Percentiles rank a stretch among this genome's conserved stretches.
phyloP scores from a whole-genome alignment of 2,329 filamentous ascomycete species.

The Fonsecaea erecta region DNA sequence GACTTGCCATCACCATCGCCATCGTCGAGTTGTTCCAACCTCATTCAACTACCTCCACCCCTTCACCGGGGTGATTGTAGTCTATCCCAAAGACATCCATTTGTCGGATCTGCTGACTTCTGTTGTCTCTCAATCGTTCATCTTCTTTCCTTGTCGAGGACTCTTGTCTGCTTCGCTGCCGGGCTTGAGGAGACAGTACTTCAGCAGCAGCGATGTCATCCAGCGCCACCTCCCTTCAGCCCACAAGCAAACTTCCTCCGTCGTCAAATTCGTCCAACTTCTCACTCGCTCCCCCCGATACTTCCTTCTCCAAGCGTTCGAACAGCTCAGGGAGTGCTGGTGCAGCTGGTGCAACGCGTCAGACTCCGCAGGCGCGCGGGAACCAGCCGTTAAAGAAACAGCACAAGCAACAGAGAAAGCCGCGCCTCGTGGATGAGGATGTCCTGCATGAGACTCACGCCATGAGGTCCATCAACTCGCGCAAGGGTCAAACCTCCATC shows the following conservation, averaged over 20 bases:
- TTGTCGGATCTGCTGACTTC: neutral
- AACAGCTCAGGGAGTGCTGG: constrained; percentile 49
- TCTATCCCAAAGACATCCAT: constrained; percentile 2
- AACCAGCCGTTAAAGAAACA: constrained; percentile 77
- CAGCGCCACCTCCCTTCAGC: constrained; percentile 31
- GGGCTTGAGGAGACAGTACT: constrained; percentile 32
- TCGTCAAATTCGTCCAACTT: constrained; percentile 30
- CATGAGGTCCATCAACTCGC: constrained; percentile 68
- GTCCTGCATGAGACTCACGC: constrained; percentile 76
- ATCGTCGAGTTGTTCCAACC: constrained; percentile 5
- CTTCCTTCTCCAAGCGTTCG: constrained; percentile 43
- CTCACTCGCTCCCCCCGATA: constrained; percentile 27
- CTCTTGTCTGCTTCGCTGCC: constrained; percentile 32
- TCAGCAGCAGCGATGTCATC: constrained; percentile 34
- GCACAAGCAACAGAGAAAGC: constrained; percentile 79
- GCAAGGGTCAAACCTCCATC: constrained; percentile 94
- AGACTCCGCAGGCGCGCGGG: constrained; percentile 61
- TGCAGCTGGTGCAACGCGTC: constrained; percentile 46
- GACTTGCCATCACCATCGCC: constrained; percentile 12
- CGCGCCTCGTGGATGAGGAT: constrained; percentile 79
- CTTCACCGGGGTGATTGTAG: constrained; percentile 34
- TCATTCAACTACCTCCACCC: constrained; percentile 21
- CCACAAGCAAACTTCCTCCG: constrained; percentile 31
- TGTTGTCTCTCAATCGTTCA: neutral
- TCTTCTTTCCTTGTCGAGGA: constrained; percentile 28